Conservation (phyloP, 305 asterid genomes). For the Solanum hybrid region DNA sequence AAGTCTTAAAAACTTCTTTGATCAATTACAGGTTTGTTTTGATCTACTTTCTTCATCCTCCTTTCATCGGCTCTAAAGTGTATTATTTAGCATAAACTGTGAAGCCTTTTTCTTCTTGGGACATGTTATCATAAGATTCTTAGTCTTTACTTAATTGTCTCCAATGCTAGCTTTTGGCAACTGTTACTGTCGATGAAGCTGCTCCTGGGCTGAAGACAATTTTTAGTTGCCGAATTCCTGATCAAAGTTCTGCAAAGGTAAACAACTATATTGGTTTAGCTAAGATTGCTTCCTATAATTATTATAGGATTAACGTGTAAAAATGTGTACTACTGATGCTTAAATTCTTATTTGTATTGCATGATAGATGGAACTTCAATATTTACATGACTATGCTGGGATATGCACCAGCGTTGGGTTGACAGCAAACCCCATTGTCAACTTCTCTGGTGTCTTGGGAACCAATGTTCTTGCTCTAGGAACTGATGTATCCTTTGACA, state of each 20-base stretch:
- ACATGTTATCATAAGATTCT: background rate
- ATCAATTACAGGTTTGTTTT: background rate
- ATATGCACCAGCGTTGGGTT: slow-evolving; percentile 65
- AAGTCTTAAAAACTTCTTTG: background rate
- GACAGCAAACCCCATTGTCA: slow-evolving; percentile 56
- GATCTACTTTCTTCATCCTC: background rate
- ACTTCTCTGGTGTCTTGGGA: slow-evolving; percentile 25
- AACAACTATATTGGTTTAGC: background rate
- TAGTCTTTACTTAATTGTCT: background rate
- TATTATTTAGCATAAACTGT: background rate
- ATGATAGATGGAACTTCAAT: slow-evolving; percentile 60
- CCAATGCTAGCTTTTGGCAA: slow-evolving; percentile 34
- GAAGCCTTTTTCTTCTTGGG: background rate
- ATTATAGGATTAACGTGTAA: background rate
- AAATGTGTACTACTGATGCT: background rate
- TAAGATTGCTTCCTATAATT: background rate
- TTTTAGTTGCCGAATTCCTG: slow-evolving; percentile 46
- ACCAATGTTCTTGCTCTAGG: slow-evolving; percentile 11
- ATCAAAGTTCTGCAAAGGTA: slow-evolving; percentile 70
- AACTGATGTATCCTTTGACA: slow-evolving; percentile 19
- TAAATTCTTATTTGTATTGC: background rate
- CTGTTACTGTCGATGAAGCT: slow-evolving; percentile 47
- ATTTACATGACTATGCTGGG: slow-evolving; percentile 66
- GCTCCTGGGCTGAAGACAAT: slow-evolving; percentile 60
- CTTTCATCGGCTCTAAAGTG: background rate